Evolutionary conservation across 768 basidiomycete species (phyloP), one percentile per base, ranked within the genome.

Genomic region (Butyriboletus loyo): DNA sequence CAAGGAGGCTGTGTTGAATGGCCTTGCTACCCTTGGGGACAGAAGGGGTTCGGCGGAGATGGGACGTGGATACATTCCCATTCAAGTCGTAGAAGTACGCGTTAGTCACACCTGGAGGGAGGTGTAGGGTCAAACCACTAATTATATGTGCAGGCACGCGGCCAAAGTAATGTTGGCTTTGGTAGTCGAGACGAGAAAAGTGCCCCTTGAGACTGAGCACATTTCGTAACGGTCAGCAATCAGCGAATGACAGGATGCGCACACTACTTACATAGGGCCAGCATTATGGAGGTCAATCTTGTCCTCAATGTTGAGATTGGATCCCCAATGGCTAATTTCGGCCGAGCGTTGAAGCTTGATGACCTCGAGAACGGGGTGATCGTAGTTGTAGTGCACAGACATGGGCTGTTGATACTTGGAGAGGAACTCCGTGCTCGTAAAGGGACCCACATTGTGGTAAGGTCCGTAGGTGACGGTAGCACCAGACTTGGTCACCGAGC

Each of bases 321-420:
- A 83, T 31, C 96, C 95, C 97, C 96, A 98, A 66, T 98, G 96
- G 58, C 93, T 96, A 57, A 99, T 85, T 72, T 99, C 96, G 2
- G 86, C 92, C 0, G 78, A 63, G 44, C 97, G 85, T 54, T 82
- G 78, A 30, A 97, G 79, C 38, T 77, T 84, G 30, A 75, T 77
- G 46, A 98, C 74, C 57, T 92, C 84, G 22, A 94, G 66, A 38
- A 97, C 82, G 0, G 96, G 92, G 53, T 85, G 77, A n/a, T 86
- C 89, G 52, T 87, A 86, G 58, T 77, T 74, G 72, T 93, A 98
- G 66, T 96, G 93, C 3, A 97, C 75, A 13, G 72, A 72, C 57
- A 95, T 66, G 27, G 75, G 75, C 59, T 86, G 79, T 63, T 95
- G 91, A 61, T 82, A 71, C 39, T 75, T 69, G 52, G 76, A 68